Evolutionary conservation across 208 protist genomes (phyloP).

Genomic region (Leishmania turanica): DNA sequence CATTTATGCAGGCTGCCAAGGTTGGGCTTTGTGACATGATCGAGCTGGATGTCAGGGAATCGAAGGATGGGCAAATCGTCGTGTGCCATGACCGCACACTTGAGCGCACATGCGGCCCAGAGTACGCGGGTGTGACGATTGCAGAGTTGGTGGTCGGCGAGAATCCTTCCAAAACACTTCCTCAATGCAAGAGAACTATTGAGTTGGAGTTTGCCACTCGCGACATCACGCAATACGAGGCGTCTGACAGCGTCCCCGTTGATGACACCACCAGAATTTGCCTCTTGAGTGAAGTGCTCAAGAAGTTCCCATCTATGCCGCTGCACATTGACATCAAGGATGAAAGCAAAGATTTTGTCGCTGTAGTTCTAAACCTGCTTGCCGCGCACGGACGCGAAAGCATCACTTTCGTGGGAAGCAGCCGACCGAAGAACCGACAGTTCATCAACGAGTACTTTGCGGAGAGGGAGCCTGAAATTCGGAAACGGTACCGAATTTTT

Average conservation of each 20-base stretch:
- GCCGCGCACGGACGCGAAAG: constrained; percentile 48
- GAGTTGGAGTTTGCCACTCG: constrained; percentile 59
- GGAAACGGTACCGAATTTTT: constrained; percentile 63
- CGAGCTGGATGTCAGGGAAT: constrained; percentile 74
- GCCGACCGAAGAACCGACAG: constrained; percentile 46
- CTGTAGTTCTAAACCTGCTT: constrained; percentile 64
- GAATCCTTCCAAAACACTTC: constrained; percentile 49
- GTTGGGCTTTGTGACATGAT: constrained; percentile 63
- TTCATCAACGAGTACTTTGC: constrained; percentile 62
- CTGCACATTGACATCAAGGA: constrained; percentile 85
- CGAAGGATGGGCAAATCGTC: constrained; percentile 69
- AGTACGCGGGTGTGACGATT: constrained; percentile 34
- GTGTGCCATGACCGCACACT: constrained; percentile 70
- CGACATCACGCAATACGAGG: constrained; percentile 43
- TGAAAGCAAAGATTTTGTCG: constrained; percentile 41
- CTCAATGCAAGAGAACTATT: constrained; percentile 55
- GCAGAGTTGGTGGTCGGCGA: constrained; percentile 52
- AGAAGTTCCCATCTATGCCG: constrained; percentile 51
- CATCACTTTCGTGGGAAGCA: constrained; percentile 74
- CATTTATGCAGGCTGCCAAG: constrained; percentile 52
- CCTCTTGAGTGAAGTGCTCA: constrained; percentile 74
- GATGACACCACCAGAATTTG: constrained; percentile 64
- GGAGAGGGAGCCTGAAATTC: constrained; percentile 31
- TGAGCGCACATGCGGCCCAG: constrained; percentile 43
- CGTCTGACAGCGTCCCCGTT: constrained; percentile 42